Percentiles rank a stretch among this genome's conserved stretches.
phyloP scores from a whole-genome alignment of 1,284 basidiomycete species.

The Pulchroboletus neoregius region DNA sequence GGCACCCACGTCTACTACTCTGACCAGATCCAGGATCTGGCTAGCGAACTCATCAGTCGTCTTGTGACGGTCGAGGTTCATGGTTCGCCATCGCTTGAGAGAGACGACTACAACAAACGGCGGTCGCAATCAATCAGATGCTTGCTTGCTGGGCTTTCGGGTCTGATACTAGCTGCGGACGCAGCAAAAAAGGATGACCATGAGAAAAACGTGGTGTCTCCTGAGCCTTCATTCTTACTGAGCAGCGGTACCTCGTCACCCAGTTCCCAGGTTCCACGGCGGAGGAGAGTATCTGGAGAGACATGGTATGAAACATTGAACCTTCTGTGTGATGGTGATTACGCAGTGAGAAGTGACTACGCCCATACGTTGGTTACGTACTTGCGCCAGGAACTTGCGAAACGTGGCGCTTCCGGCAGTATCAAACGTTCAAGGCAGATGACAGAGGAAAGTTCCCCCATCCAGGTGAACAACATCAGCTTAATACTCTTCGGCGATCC shows the following conservation, averaged over 20 bases:
- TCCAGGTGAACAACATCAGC: slow-evolving; percentile 45
- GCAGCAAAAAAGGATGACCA: slow-evolving; percentile 36
- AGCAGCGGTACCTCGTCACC: slow-evolving; percentile 20
- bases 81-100: slow-evolving; percentile 47
- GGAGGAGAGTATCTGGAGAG: slow-evolving; percentile 75
- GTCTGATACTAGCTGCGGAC: slow-evolving; percentile 68
- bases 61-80: slow-evolving; percentile 70
- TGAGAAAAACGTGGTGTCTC: slow-evolving; percentile 23
- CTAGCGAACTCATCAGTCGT: slow-evolving; percentile 78
- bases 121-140: slow-evolving; percentile 71
- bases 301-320: slow-evolving; percentile 88
- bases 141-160: slow-evolving; percentile 66
- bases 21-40: slow-evolving; percentile 93
- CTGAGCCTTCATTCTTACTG: slow-evolving; percentile 22
- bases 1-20: slow-evolving; percentile 92
- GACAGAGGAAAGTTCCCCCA: slow-evolving; percentile 41
- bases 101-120: slow-evolving; percentile 42
- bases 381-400: slow-evolving; percentile 70
- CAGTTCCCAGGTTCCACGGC: slow-evolving; percentile 41
- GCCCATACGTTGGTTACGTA: slow-evolving; percentile 69
- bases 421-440: slow-evolving; percentile 42
- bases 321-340: slow-evolving; percentile 74
- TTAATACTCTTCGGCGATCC: slow-evolving; percentile 60
- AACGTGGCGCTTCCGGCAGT: slow-evolving; percentile 44
- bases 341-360: slow-evolving; percentile 73